Evolutionary conservation across 1,284 basidiomycete genomes (phyloP), one percentile per base, ranked within the genome.

Genomic region (Schizophyllum commune): DNA sequence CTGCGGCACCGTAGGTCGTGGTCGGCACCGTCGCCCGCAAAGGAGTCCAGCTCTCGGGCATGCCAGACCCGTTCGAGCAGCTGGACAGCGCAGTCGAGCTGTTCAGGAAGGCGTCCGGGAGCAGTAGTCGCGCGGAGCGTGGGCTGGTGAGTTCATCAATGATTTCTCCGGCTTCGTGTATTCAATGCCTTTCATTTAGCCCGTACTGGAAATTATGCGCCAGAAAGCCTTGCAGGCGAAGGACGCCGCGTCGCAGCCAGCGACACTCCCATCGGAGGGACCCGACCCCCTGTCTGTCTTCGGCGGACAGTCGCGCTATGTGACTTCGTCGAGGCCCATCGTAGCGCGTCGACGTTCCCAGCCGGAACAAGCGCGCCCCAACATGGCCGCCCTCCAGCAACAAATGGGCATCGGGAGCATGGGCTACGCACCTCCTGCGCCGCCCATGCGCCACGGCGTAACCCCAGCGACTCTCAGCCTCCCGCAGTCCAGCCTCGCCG

Each of bases 41-140:
- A 61, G 74, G 71, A 8, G 63, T 70, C 2, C 71, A 76, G 58
- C 64, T 79, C 1, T 68, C 75, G 58, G 66, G 80, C 20, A 65
- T 74, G 15, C 79, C 79, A 5, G 70, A 72, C 19, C 74, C 80
- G 5, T 67, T 80, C 17, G 69, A 73, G 33, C 70, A 79, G 65
- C 75, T 81, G 47, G 73, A 79, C 60, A 66, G 70, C 7, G 76
- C 76, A 17, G 81, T 74, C 57, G 67, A 65, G 1, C 68, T 80
- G 59, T 83, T 79, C 65, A 66, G 64, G 20, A 70, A 65, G 34
- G 78, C 76, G 11, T 75, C 79, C 11, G 67, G 77, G 63, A 75
- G 71, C 8, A 80, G 75, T 59, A 76, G 70, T 63, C 76, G 80
- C 19, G 80, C 82, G 47, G 77, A 76, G 1, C 71, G 72, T 62